Evolutionary conservation across 768 basidiomycete species (phyloP), one percentile per base, ranked within the genome.

Genomic region (Boletus bicolor): DNA sequence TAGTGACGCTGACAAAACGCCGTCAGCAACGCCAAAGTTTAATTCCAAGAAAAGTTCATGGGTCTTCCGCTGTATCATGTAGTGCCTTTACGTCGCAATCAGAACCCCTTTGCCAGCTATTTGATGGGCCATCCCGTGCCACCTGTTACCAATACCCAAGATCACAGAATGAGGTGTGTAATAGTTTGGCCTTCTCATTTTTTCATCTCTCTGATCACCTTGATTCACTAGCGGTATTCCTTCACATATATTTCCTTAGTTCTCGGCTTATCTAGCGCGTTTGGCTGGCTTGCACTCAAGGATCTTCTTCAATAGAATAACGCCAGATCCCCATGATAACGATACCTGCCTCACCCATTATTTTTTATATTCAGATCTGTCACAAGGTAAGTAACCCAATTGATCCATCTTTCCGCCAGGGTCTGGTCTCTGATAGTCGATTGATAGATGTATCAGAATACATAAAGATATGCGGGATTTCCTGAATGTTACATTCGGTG

Each of bases 91-190:
- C 37, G 5, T 57, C 66, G 35, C 61, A 68, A 12, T 68, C 75
- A 21, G 71, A 75, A 36, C 67, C 70, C 15, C 53, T 75, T 24
- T 63, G 69, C 28, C 67, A 74, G 59, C 49, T 77, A 15, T 81
- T 80, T 55, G 79, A 80, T 28, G 79, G 79, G 3, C 80, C 80
- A 17, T 78, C 80, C 6, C 70, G 73, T 30, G 59, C 64, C 41
- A 58, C 41, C 19, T 63, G 57, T 37, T 63, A 63, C 34, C 58
- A 26, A 56, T 60, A 63, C 11, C 53, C 58, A 46, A 19, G 52
- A 2, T 35, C 50, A 8, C 53, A 36, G 6, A 44, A 55, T 17
- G 51, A 59, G 61, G 69, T 58, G 53, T 14, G 63, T 65, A 32
- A 63, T 14, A 9, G 21, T n/a, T 11, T 51, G 24, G 28, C 28